These are phyloP conservation scores for Pseudocercospora fijiensis DNA, from an alignment of 2,329 filamentous ascomycete genomes.

Conservation along the genomic window DNA sequence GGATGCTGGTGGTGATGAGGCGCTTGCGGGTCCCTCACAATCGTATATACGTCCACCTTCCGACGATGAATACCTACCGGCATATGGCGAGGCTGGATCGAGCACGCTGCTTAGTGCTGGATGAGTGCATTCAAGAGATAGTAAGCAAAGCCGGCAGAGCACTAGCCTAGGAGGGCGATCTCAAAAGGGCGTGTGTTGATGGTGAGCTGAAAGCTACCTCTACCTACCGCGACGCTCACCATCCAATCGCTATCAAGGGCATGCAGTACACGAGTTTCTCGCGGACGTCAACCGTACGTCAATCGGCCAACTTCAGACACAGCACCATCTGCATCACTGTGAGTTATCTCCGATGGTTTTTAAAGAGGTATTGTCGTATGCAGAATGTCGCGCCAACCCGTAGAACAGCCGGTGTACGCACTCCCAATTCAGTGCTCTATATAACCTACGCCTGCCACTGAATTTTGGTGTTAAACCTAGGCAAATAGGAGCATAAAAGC, in stretches of 20 bases:
- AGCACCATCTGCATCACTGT: background rate
- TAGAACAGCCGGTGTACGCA: too few species aligned
- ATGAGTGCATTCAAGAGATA: background rate
- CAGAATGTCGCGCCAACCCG: too few species aligned
- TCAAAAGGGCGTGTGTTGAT: background rate
- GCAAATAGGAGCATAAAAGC: too few species aligned
- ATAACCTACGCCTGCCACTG: too few species aligned
- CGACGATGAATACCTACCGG: constrained; percentile 1
- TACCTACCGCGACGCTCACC: background rate
- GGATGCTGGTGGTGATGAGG: background rate
- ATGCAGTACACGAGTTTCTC: background rate
- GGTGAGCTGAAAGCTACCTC: background rate
- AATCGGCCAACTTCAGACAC: background rate
- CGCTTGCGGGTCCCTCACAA: background rate
- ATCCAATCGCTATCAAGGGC: too few species aligned
- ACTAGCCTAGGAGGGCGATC: background rate
- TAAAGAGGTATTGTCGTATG: too few species aligned
- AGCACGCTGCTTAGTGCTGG: background rate
- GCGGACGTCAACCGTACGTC: background rate
- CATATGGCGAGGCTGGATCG: constrained; percentile 2
- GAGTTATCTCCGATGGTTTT: background rate
- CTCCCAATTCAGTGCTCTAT: too few species aligned
- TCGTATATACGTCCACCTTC: constrained; percentile 2
- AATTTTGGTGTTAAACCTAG: too few species aligned
- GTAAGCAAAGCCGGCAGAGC: background rate